Evolutionary conservation across 2,329 filamentous ascomycete species (phyloP).

Genomic region (Calcarisporium arbuscula): DNA sequence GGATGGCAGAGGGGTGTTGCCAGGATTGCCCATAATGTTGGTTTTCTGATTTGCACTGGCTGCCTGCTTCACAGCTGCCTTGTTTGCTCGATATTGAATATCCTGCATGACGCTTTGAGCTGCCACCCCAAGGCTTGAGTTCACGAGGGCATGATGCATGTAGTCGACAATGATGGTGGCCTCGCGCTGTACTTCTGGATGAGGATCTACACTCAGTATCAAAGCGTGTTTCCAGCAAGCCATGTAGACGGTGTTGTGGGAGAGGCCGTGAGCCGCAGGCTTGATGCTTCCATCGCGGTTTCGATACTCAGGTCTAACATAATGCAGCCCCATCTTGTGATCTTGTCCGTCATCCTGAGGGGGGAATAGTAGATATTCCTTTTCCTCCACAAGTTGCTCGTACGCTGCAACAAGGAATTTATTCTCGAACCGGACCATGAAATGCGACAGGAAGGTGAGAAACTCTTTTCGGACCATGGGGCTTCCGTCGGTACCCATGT

Average conservation of each 20-base stretch:
- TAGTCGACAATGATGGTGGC: slow-evolving; percentile 82
- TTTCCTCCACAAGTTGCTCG: slow-evolving; percentile 83
- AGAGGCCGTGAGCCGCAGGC: slow-evolving; percentile 51
- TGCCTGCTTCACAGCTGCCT: slow-evolving; percentile 39
- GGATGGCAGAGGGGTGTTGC: slow-evolving; percentile 41
- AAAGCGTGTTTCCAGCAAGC: slow-evolving; percentile 92
- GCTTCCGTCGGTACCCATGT: slow-evolving; percentile 91
- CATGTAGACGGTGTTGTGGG: slow-evolving; percentile 85
- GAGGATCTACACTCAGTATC: slow-evolving; percentile 86
- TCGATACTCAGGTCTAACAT: slow-evolving; percentile 48
- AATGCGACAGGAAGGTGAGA: slow-evolving; percentile 87
- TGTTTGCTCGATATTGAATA: slow-evolving; percentile 48
- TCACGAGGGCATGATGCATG: slow-evolving; percentile 69
- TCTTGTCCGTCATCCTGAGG: slow-evolving; percentile 50
- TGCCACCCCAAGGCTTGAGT: slow-evolving; percentile 66
- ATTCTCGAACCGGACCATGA: slow-evolving; percentile 82
- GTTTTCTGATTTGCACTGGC: slow-evolving; percentile 36
- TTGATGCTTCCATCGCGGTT: slow-evolving; percentile 54
- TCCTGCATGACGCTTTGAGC: slow-evolving; percentile 71
- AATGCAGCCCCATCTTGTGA: slow-evolving; percentile 58
- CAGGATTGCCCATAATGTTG: slow-evolving; percentile 30
- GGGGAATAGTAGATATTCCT: slow-evolving; percentile 56
- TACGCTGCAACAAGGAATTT: slow-evolving; percentile 90
- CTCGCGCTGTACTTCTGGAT: slow-evolving; percentile 84
- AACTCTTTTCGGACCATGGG: slow-evolving; percentile 91